Evolutionary conservation across 371 early-diverging fungal genomes (phyloP).

Genomic region (Mortierella sp.): DNA sequence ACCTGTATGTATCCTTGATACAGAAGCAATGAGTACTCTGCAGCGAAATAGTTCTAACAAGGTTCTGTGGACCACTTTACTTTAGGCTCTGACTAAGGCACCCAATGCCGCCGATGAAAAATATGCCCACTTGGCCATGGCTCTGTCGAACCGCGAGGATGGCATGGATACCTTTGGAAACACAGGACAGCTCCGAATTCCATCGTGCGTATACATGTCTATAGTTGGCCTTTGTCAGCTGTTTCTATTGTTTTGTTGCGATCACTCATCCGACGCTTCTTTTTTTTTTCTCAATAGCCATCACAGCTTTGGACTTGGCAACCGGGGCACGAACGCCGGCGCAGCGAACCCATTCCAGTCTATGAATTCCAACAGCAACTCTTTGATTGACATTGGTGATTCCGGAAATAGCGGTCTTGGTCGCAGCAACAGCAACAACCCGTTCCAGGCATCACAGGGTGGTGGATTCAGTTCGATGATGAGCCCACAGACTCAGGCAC

Average conservation of each 20-base stretch:
- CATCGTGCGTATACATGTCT: conserved; percentile 54
- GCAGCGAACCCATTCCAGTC: conserved; percentile 46
- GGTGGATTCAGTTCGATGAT: background rate
- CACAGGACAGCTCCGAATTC: conserved; percentile 63
- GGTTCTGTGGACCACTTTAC: background rate
- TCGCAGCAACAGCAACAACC: conserved; percentile 36
- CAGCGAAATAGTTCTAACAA: background rate
- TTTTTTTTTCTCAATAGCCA: too few relatives aligned
- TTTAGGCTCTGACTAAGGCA: conserved; percentile 8
- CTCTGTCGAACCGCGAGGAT: conserved; percentile 53
- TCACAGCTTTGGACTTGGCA: conserved; percentile 15
- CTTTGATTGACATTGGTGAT: conserved; percentile 41
- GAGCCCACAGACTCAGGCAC: conserved; percentile 1
- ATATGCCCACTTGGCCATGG: conserved; percentile 35
- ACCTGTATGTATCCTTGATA: conserved; percentile 16
- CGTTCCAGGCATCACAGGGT: conserved; percentile 28
- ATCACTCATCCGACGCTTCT: too few relatives aligned
- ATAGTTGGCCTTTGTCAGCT: too few relatives aligned
- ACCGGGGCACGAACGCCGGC: conserved; percentile 10
- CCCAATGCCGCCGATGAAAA: conserved; percentile 36
- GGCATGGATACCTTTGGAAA: conserved; percentile 70
- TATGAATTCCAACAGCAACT: conserved; percentile 20
- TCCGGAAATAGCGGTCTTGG: conserved; percentile 11
- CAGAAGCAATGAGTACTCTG: conserved; percentile 15
- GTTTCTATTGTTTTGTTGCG: too few relatives aligned